phyloP scores from a whole-genome alignment of 495 filamentous ascomycete species.

The Hyaloscypha finlandica region DNA sequence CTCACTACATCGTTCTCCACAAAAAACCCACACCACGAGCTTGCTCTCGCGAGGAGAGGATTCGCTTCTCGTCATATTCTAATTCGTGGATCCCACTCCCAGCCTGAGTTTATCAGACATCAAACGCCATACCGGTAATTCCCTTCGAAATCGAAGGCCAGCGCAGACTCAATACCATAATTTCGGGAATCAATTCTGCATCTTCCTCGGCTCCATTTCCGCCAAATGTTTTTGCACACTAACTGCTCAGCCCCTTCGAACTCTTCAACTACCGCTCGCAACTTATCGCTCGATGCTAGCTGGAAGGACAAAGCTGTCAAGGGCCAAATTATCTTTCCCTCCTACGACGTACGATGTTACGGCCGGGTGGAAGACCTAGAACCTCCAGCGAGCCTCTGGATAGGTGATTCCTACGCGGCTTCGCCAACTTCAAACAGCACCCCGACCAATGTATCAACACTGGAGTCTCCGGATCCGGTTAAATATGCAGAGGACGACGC shows the following conservation, averaged over 20 bases:
- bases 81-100: slow-evolving; percentile 25
- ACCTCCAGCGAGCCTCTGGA: slow-evolving; percentile 46
- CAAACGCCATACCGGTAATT: slow-evolving; percentile 12
- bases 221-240: slow-evolving; percentile 21
- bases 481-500: slow-evolving; percentile 80
- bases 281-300: slow-evolving; percentile 59
- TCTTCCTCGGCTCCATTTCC: slow-evolving; percentile 22
- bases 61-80: slow-evolving; percentile 18
- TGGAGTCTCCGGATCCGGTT: slow-evolving; percentile 34
- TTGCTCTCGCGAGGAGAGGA: slow-evolving; percentile 7
- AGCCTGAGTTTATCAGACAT: slow-evolving; percentile 22
- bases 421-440: slow-evolving; percentile 46
- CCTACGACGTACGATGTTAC: slow-evolving; percentile 54
- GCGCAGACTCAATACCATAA: slow-evolving; percentile 7
- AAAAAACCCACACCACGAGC: too few relatives aligned
- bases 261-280: slow-evolving; percentile 55
- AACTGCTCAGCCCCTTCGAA: slow-evolving; percentile 25
- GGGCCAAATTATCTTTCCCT: slow-evolving; percentile 58
- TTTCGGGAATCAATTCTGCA: slow-evolving; percentile 24
- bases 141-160: slow-evolving; percentile 18
- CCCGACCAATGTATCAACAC: slow-evolving; percentile 45
- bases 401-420: slow-evolving; percentile 43
- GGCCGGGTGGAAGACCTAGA: slow-evolving; percentile 46
- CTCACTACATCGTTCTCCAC: too few relatives aligned
- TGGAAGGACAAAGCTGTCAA: slow-evolving; percentile 49